These are phyloP conservation scores for Medicago truncatula DNA, from an alignment of 306 rosid genomes.

Conservation along the genomic window MtrunA17r5.0-ANR NC_053046.1:31423501-31424000, in stretches of 20 bases:
- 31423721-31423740: conserved; percentile 69
- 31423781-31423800: conserved; percentile 72
- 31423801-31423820: conserved; percentile 77
- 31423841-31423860: conserved; percentile 62
- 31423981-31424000: conserved; percentile 47
- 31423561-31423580: conserved; percentile 61
- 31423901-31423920: conserved; percentile 33
- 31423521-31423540: conserved; percentile 79
- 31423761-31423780: conserved; percentile 76
- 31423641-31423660: conserved; percentile 56
- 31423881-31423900: conserved; percentile 44
- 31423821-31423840: conserved; percentile 72
- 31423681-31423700: conserved; percentile 74
- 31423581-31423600: conserved; percentile 69
- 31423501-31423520: conserved; percentile 89
- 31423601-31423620: conserved; percentile 56
- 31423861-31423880: conserved; percentile 51
- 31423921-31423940: conserved; percentile 78
- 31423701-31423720: conserved; percentile 76
- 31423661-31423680: conserved; percentile 56
- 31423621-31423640: conserved; percentile 50
- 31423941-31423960: conserved; percentile 71
- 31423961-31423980: conserved; percentile 56
- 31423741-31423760: conserved; percentile 73
- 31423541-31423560: conserved; percentile 73